Evolutionary conservation across 2,329 filamentous ascomycete species (phyloP).

Genomic region (Parasarocladium wereldwijsianum): DNA sequence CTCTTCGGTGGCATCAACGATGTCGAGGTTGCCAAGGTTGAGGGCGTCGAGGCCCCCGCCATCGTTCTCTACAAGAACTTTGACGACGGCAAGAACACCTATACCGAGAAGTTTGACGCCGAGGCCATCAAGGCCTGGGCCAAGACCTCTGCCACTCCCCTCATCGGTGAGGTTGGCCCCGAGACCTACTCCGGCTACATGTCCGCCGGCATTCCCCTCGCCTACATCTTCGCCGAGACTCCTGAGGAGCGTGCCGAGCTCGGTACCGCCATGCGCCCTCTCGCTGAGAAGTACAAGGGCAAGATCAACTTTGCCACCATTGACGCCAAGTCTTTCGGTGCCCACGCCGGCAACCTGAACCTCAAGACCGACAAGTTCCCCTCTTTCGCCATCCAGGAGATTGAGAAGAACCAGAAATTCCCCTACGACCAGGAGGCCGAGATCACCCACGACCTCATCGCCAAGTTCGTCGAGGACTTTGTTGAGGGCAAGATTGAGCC

Average conservation of each 20-base stretch:
- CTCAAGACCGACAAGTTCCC: conserved; percentile 92
- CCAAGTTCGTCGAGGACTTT: conserved; percentile 75
- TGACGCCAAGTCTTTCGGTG: conserved; percentile 84
- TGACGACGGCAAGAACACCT: conserved; percentile 86
- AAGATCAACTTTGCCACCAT: conserved; percentile 97
- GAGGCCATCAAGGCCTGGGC: conserved; percentile 72
- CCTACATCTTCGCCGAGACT: conserved; percentile 95
- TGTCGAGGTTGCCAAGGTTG: conserved; percentile 69
- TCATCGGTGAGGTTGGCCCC: conserved; percentile 91
- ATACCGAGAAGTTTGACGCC: conserved; percentile 62
- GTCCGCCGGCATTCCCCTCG: conserved; percentile 78
- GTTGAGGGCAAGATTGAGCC: conserved; percentile 77
- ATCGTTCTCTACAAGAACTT: conserved; percentile 96
- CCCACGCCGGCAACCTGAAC: conserved; percentile 93
- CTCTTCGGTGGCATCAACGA: conserved; percentile 85
- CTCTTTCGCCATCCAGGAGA: conserved; percentile 94
- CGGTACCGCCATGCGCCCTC: conserved; percentile 60
- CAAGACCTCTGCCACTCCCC: conserved; percentile 70
- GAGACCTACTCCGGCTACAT: conserved; percentile 97
- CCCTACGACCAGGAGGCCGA: conserved; percentile 77
- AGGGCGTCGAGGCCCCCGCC: conserved; percentile 75
- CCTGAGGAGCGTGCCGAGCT: conserved; percentile 75
- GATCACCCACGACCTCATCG: conserved; percentile 57
- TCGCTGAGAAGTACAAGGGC: conserved; percentile 87
- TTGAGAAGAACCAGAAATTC: conserved; percentile 91